Evolutionary conservation across 148 eudicot genomes (phyloP), one percentile per base, ranked within the genome.

Genomic region (Dysphania ambrosioides): DNA sequence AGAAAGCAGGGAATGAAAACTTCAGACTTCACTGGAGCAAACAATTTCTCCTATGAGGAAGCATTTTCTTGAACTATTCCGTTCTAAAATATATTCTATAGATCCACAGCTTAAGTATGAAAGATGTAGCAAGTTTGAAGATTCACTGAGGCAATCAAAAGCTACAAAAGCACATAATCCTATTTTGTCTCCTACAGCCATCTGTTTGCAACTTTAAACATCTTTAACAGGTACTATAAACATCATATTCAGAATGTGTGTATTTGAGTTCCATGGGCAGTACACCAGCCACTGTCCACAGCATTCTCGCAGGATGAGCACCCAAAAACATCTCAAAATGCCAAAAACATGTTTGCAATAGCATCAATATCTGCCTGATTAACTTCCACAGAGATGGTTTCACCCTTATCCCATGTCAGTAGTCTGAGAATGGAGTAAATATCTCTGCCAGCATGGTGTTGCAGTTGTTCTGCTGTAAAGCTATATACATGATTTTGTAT

Each of bases 401-500:
- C 77, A 72, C 72, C 76, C 77, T 79, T 73, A 67, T 92, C 93
- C 75, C 75, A 79, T 58, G 34, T 67, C 71, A 92, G 72, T 73
- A 87, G 79, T 76, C 76, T 75, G 44, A 90, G 83, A 30, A 86
- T 53, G 8, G 53, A 67, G 78, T 86, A 88, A 19, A 87, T 75
- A 32, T 85, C 70, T 70, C 72, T 66, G 32, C 85, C 81, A 78
- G 84, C 84, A 77, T 78, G 75, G 35, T 86, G 85, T 65, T 79
- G 29, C 56, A 88, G 64, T 21, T 87, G 79, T 71, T 86, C 82
- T 57, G 80, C 81, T 42, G 74, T 75, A 72, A 90, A 93, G 73
- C 74, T 70, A 73, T 64, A 79, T 2, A 76, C 59, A 69, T 55
- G 74, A 78, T 65, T 80, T 68, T 74, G 77, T 35, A 93, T 60